These are phyloP conservation scores for Symbiodinium natans DNA, from an alignment of 73 alveolate species.

Conservation along the genomic window DNA sequence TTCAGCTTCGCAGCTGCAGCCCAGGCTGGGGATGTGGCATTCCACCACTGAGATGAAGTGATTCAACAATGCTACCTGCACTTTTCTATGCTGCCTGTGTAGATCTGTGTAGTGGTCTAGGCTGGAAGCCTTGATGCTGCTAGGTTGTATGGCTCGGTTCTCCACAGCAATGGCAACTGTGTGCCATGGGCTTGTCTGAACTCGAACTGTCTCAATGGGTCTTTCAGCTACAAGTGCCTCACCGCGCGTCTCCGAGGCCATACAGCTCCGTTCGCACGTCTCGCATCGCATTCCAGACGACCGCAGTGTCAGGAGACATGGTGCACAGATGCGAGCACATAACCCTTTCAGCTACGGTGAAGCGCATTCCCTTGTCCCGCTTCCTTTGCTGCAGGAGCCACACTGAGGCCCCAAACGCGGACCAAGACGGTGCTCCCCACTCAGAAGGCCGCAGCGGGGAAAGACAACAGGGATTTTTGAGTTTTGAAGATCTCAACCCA, in stretches of 20 bases:
- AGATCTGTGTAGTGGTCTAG: too few species aligned
- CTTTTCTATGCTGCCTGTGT: background rate
- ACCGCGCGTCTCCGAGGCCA: background rate
- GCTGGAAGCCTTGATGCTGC: background rate
- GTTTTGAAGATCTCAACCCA: too few species aligned
- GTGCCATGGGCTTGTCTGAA: background rate
- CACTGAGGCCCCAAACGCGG: background rate
- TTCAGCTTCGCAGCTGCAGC: background rate
- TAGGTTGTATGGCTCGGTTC: background rate
- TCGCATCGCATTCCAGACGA: background rate
- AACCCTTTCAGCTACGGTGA: background rate
- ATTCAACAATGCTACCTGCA: too few species aligned
- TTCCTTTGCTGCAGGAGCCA: background rate
- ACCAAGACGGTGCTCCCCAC: background rate
- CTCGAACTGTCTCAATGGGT: too few species aligned
- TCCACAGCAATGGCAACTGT: background rate
- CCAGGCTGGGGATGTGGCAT: too few species aligned
- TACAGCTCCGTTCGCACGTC: background rate
- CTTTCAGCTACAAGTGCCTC: background rate
- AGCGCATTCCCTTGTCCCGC: background rate
- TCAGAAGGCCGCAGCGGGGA: background rate
- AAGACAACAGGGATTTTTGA: background rate
- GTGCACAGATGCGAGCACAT: background rate
- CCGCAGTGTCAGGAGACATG: background rate
- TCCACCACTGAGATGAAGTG: too few species aligned